Conservation (phyloP, 192 early-diverging fungal genomes). For the Backusella parvicylindrica region DNA sequence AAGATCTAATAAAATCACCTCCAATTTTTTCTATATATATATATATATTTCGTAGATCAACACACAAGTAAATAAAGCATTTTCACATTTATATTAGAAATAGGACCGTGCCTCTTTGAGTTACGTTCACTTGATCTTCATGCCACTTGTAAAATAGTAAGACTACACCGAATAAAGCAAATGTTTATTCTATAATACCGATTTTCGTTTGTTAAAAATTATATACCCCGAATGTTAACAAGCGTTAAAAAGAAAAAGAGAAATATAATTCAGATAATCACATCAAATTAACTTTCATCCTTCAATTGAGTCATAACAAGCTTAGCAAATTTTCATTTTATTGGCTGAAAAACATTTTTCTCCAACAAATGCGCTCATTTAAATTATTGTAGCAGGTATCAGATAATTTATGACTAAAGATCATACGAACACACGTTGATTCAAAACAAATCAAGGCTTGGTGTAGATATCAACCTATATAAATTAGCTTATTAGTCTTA, state of each 20-base stretch:
- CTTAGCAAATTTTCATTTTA: neutral
- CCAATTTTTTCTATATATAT: neutral
- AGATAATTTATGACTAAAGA: no score
- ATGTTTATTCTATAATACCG: neutral
- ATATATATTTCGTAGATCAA: neutral
- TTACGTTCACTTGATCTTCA: neutral
- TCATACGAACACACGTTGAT: no score
- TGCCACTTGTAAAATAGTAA: neutral
- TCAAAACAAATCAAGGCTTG: no score
- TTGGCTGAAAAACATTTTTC: neutral
- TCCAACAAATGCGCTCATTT: no score
- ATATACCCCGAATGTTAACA: neutral
- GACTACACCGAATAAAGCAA: neutral
- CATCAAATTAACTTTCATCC: neutral
- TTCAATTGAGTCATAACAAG: neutral
- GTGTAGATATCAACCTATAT: no score
- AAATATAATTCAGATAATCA: neutral
- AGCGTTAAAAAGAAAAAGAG: neutral
- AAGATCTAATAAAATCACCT: neutral
- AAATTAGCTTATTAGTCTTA: no score
- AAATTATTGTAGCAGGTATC: no score
- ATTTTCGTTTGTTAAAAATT: neutral
- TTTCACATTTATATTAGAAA: neutral
- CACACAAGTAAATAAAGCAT: neutral
- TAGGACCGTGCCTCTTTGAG: neutral